Base-by-base conservation (phyloP, 1,139 yeast genomes). In the Debaryomyces fabryi region DNA sequence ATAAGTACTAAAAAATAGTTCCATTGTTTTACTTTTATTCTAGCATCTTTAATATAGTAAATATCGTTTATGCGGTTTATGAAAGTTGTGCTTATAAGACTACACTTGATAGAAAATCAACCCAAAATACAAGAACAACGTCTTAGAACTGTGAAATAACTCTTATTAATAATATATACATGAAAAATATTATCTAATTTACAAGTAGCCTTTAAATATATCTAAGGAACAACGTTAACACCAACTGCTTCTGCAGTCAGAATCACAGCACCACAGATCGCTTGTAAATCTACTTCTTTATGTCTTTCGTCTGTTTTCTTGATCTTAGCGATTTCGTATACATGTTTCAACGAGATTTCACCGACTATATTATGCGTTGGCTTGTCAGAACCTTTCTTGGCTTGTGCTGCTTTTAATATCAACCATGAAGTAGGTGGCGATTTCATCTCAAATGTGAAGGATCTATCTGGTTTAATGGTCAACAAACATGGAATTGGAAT, bases 371-470 rank as follows among this genome's bases (percentile, higher is more conserved):
- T 71, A 45, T 68, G 69, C 27, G 69, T 67, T 16, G 87, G 82
- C 58, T 68, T 71, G 39, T 81, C 83, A n/a, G 89, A 79, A 15
- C 97, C 97, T 68, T 92, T 89, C 24, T 77, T 79, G n/a, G 85
- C 75, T 2, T 88, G 88, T 6, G 96, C 90, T 4, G 97, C 96
- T 63, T 88, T 85, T 71, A 88, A 70, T 49, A 93, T 69, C 49
- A 93, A 74, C 84, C 89, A 93, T 0, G 96, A 85, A 0, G 99
- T 92, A 2, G 97, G 90, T 20, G 99, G 99, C 7, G 95, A 82
- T 64, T 89, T 91, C 76, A 88, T 77, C 58, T 88, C 96, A 65
- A 93, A 93, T 1, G 85, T 68, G 65, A 93, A 93, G 0, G 93
- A 66, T 67, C 99, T 79, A 67, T 93, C 98, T n/a, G 98, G 97